phyloP scores from a whole-genome alignment of 2,329 filamentous ascomycete genomes.

The Calycina herbarum region DNA sequence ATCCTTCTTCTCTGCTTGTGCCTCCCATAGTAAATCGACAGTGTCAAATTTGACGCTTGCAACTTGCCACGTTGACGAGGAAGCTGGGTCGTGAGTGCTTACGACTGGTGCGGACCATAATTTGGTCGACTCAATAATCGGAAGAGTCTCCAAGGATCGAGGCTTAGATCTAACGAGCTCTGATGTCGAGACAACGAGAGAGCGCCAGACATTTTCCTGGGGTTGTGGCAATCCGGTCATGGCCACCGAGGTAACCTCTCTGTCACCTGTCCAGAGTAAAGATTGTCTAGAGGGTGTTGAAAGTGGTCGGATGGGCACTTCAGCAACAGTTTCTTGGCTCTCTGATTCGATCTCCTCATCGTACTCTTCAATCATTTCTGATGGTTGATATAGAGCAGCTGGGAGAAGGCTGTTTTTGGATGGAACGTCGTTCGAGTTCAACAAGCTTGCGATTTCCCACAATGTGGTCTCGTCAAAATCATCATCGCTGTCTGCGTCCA shows the following conservation, averaged over 20 bases:
- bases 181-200: slow-evolving; percentile 23
- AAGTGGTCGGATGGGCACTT: slow-evolving; percentile 29
- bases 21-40: slow-evolving; percentile 22
- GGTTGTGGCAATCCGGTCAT: slow-evolving; percentile 29
- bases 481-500: slow-evolving; percentile 35
- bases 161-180: slow-evolving; percentile 23
- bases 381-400: slow-evolving; percentile 4
- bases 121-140: slow-evolving; percentile 18
- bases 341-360: slow-evolving; percentile 28
- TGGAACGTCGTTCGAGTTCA: slow-evolving; percentile 53
- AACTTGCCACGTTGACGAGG: slow-evolving; percentile 20
- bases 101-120: slow-evolving; percentile 23
- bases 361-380: slow-evolving; percentile 26
- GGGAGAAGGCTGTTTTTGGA: slow-evolving; percentile 53
- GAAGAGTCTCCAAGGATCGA: slow-evolving; percentile 16
- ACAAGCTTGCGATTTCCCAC: slow-evolving; percentile 63
- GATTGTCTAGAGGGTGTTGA: slow-evolving; percentile 14
- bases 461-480: slow-evolving; percentile 61
- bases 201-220: slow-evolving; percentile 24
- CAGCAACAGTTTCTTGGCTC: slow-evolving; percentile 15
- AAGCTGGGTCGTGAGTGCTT: background rate
- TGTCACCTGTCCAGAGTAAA: slow-evolving; percentile 24
- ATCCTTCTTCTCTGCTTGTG: slow-evolving; percentile 4
- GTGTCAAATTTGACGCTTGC: background rate
- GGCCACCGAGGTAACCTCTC: background rate